These are phyloP conservation scores for Penicillium cosmopolitanum DNA, from an alignment of 495 filamentous ascomycete species.

Conservation along the genomic window DNA sequence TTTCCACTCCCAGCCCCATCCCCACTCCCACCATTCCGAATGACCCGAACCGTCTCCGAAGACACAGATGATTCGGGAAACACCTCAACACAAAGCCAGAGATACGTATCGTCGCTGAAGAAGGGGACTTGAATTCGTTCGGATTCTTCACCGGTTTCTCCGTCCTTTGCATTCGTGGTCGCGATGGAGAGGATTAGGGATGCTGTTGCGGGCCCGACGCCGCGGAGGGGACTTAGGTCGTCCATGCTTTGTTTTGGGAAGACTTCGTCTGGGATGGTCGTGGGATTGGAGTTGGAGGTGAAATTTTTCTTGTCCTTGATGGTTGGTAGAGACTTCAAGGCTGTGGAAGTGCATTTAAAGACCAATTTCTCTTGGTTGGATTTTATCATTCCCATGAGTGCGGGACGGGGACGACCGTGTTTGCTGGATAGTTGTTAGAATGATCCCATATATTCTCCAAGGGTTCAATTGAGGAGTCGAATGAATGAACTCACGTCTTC, in stretches of 20 bases:
- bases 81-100: constrained; percentile 59
- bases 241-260: constrained; percentile 52
- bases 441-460: too few relatives aligned
- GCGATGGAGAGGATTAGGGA: constrained; percentile 68
- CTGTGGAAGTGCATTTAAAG: constrained; percentile 48
- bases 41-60: neutral
- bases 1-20: neutral
- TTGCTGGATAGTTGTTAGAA: constrained; percentile 34
- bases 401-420: constrained; percentile 73
- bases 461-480: too few relatives aligned
- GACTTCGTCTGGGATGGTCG: neutral
- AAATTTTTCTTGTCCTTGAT: neutral
- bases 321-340: constrained; percentile 40
- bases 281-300: neutral
- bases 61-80: constrained; percentile 17
- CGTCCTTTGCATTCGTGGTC: constrained; percentile 34
- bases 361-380: constrained; percentile 56
- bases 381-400: constrained; percentile 64
- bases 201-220: constrained; percentile 74
- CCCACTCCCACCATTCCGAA: neutral
- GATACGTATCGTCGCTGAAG: constrained; percentile 76
- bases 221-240: constrained; percentile 56
- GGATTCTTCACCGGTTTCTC: too few relatives aligned
- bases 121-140: constrained; percentile 59
- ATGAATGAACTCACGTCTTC: constrained; percentile 70